Conservation (phyloP, 1,284 basidiomycete genomes). For the Ustilago trichophora region DNA sequence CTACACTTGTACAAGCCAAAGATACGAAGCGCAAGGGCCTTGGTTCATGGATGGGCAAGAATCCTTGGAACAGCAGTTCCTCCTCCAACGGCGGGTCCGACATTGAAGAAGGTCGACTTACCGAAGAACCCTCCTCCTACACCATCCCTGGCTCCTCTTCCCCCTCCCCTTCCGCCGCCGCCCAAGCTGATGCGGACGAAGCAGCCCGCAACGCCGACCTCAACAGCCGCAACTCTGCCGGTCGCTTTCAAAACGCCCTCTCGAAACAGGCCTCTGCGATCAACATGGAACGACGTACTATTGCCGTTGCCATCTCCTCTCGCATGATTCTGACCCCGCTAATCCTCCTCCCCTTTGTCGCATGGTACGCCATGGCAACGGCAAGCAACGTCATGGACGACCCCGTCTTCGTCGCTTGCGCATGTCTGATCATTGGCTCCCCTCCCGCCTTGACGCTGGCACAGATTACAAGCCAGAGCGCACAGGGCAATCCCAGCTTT, state of each 20-base stretch:
- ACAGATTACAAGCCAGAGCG: constrained; percentile 85
- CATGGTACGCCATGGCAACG: constrained; percentile 50
- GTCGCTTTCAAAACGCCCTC: constrained; percentile 24
- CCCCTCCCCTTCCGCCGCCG: not conserved
- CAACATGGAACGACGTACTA: constrained; percentile 73
- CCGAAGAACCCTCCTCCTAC: constrained; percentile 27
- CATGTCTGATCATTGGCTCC: constrained; percentile 78
- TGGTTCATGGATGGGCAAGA: constrained; percentile 47
- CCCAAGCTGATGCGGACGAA: constrained; percentile 7
- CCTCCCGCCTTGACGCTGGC: constrained; percentile 73
- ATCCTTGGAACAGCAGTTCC: constrained; percentile 50
- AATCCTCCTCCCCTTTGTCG: constrained; percentile 70
- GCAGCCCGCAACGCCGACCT: constrained; percentile 44
- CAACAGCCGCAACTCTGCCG: constrained; percentile 31
- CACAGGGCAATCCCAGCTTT: constrained; percentile 80
- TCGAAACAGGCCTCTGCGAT: constrained; percentile 10
- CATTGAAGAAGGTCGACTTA: constrained; percentile 28
- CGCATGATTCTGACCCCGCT: constrained; percentile 87
- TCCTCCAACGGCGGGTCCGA: constrained; percentile 26
- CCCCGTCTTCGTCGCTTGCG: constrained; percentile 83
- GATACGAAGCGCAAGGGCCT: constrained; percentile 26
- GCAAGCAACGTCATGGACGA: constrained; percentile 66
- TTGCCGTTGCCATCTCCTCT: constrained; percentile 79
- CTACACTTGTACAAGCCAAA: constrained; percentile 36
- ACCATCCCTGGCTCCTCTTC: no score